Conservation (phyloP, 2,329 filamentous ascomycete genomes). For the Curvularia lunata region DNA sequence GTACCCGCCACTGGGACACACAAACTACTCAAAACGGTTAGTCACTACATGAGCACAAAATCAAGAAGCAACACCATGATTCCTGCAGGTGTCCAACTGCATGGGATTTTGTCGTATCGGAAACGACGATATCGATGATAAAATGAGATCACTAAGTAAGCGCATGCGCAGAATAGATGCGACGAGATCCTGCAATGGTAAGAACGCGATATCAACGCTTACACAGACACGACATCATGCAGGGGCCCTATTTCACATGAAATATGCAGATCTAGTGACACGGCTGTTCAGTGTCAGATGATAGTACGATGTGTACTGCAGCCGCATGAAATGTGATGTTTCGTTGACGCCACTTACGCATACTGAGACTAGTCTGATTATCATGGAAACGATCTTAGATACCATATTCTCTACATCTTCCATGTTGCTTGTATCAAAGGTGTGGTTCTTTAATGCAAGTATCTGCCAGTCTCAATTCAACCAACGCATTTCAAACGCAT, state of each 20-base stretch:
- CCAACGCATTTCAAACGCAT: background rate
- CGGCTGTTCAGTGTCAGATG: background rate
- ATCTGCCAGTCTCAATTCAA: background rate
- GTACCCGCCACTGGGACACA: background rate
- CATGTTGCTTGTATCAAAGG: background rate
- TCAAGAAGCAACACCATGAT: background rate
- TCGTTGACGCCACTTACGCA: background rate
- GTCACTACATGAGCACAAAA: background rate
- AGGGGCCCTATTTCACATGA: constrained; percentile 1
- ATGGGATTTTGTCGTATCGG: background rate
- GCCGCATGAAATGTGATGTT: background rate
- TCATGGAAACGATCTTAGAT: background rate
- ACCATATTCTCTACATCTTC: background rate
- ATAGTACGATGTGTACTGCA: constrained; percentile 4
- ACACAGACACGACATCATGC: constrained; percentile 3
- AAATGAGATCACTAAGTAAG: background rate
- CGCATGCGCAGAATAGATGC: constrained; percentile 1
- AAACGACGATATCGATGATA: background rate
- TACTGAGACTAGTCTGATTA: background rate
- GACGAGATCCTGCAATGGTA: background rate
- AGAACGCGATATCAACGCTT: background rate
- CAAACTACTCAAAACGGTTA: background rate
- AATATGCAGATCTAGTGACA: constrained; percentile 2
- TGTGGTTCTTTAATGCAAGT: background rate
- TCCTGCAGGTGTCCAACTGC: constrained; percentile 1